These are phyloP conservation scores for Umbelopsis sp. DNA, from an alignment of 371 early-diverging fungal species.

Conservation along the genomic window DNA sequence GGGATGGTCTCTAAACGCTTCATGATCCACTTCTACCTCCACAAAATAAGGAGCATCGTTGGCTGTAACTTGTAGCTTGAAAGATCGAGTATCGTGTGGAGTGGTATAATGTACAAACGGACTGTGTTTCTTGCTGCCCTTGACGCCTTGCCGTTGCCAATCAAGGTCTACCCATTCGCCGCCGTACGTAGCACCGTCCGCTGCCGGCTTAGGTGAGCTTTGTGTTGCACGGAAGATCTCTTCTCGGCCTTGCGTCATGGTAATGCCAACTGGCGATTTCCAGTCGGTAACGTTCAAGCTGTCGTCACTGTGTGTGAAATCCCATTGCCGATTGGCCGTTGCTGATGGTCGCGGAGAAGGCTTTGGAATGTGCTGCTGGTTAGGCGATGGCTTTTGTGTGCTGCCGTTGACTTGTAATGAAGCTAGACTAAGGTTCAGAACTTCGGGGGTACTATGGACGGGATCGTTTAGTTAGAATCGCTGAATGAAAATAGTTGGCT, in stretches of 20 bases:
- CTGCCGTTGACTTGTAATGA: neutral
- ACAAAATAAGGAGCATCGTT: constrained; percentile 30
- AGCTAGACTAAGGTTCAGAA: neutral
- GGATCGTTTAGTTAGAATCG: neutral
- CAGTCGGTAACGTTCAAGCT: constrained; percentile 2
- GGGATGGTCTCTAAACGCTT: constrained; percentile 28
- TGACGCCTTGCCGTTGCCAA: neutral
- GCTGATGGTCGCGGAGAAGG: neutral
- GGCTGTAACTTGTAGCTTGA: neutral
- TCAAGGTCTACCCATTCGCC: constrained; percentile 9
- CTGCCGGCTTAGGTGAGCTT: neutral
- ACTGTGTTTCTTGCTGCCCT: neutral
- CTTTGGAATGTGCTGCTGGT: neutral
- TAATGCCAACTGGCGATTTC: constrained; percentile 9
- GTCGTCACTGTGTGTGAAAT: neutral
- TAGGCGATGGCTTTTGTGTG: neutral
- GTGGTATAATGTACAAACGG: constrained; percentile 1
- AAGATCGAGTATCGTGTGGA: constrained; percentile 2
- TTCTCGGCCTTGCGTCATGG: neutral
- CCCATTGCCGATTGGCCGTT: neutral
- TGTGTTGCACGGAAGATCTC: constrained; percentile 8
- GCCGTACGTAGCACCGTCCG: neutral
- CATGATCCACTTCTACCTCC: constrained; percentile 30
- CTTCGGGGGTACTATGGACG: neutral
- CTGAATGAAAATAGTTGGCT: too few relatives aligned